phyloP scores from a whole-genome alignment of 768 basidiomycete genomes.

The Tulasnella sp. region DNA sequence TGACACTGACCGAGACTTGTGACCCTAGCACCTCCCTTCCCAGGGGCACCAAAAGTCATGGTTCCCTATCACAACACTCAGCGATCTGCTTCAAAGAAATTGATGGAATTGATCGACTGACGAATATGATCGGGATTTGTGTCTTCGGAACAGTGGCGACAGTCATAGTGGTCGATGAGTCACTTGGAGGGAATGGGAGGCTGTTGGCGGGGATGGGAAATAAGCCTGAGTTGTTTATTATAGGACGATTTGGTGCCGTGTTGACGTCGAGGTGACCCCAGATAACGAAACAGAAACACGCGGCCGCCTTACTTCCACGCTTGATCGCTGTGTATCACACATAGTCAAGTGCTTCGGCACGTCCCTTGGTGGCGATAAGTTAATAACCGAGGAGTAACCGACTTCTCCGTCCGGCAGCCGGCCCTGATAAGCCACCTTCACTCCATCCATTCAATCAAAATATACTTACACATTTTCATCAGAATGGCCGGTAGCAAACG shows the following conservation, averaged over 20 bases:
- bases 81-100: no score
- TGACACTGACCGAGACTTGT: slow-evolving; percentile 32
- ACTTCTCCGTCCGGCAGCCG: neutral
- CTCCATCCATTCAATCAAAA: neutral
- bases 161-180: neutral
- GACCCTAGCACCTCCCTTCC: slow-evolving; percentile 34
- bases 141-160: slow-evolving; percentile 21
- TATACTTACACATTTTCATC: slow-evolving; percentile 1
- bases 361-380: neutral
- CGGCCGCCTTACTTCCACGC: neutral
- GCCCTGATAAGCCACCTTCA: no score
- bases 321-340: neutral
- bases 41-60: slow-evolving; percentile 35
- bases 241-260: no score
- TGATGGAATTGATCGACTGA: neutral
- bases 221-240: no score
- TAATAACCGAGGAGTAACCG: neutral
- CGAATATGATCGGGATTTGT: slow-evolving; percentile 35
- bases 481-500: slow-evolving; percentile 45
- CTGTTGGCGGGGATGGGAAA: no score
- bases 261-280: no score
- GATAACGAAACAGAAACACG: no score
- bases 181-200: no score
- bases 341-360: slow-evolving; percentile 3
- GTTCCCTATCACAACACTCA: no score